A percentile compares a stretch with the other conserved stretches of the same genome.
Conservation (phyloP, 257 asterid species). For the Voacanga thouarsii region DNA sequence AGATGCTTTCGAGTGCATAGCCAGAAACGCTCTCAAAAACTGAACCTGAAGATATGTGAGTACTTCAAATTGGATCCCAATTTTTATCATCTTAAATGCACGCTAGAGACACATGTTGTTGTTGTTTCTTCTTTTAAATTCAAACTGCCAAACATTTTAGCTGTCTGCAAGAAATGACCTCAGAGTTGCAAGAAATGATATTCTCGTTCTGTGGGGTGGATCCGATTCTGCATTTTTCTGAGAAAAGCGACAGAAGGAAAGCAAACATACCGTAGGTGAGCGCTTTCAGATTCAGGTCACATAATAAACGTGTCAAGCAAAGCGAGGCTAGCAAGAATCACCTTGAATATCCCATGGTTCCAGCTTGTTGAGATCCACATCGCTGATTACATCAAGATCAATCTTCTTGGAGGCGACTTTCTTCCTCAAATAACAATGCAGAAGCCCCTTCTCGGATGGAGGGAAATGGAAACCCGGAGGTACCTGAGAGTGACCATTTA, state of each 20-base stretch:
- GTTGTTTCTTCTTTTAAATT: no score
- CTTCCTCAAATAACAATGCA: conserved; percentile 78
- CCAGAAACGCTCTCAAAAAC: conserved; percentile 55
- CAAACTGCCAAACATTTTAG: no score
- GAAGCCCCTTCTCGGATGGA: conserved; percentile 90
- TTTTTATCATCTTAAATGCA: no score
- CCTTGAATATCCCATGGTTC: conserved; percentile 99
- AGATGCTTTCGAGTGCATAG: conserved; percentile 60
- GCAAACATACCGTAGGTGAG: background rate
- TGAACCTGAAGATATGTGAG: conserved; percentile 61
- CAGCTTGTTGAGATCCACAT: conserved; percentile 87
- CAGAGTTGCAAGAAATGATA: no score
- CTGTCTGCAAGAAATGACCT: no score
- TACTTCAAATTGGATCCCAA: background rate
- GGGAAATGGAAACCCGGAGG: conserved; percentile 94
- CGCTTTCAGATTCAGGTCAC: background rate
- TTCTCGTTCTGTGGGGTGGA: conserved; percentile 85
- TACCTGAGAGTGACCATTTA: conserved; percentile 78
- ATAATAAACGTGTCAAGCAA: background rate
- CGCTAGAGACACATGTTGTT: no score
- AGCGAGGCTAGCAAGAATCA: background rate
- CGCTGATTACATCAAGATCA: conserved; percentile 87
- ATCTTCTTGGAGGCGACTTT: conserved; percentile 63
- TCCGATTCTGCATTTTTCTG: conserved; percentile 84
- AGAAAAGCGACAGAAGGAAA: background rate